These are phyloP conservation scores for Aegilops speltoides DNA, from an alignment of 176 grass and related monocot genomes.

Conservation along the genomic window DNA sequence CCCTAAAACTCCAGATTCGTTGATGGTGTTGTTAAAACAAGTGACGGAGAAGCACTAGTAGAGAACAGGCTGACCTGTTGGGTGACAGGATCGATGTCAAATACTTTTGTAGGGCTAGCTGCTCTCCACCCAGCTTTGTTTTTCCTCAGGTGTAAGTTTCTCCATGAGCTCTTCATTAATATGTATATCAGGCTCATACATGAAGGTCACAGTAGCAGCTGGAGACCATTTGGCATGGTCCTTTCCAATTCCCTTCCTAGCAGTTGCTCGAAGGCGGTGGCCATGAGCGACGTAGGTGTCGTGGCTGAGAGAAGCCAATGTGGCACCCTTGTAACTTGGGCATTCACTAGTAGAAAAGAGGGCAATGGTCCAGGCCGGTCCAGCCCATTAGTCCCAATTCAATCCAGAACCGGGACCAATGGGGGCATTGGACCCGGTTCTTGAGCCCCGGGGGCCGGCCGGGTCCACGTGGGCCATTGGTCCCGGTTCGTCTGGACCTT, in stretches of 20 bases:
- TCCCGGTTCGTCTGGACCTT: too few species aligned
- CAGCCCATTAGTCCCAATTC: too few species aligned
- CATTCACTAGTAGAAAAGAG: too few species aligned
- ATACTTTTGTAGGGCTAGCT: slow-evolving; percentile 95
- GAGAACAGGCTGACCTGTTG: slow-evolving; percentile 66
- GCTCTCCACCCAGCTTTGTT: slow-evolving; percentile 77
- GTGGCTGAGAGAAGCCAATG: too few species aligned
- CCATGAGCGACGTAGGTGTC: too few species aligned
- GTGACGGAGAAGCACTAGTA: background rate
- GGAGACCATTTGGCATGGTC: slow-evolving; percentile 98
- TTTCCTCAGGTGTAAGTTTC: slow-evolving; percentile 67
- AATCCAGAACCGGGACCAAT: too few species aligned
- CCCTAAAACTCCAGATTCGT: background rate
- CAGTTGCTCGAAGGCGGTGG: slow-evolving; percentile 75
- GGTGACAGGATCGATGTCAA: slow-evolving; percentile 62
- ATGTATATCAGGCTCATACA: slow-evolving; percentile 90
- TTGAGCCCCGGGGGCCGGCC: too few species aligned
- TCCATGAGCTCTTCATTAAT: slow-evolving; percentile 93
- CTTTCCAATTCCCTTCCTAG: slow-evolving; percentile 95
- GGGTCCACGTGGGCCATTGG: too few species aligned
- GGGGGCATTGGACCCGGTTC: too few species aligned
- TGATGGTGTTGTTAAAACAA: background rate
- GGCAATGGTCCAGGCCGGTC: too few species aligned
- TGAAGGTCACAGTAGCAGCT: slow-evolving; percentile 91
- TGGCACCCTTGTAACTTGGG: too few species aligned